Evolutionary conservation across 148 eudicot genomes (phyloP), one percentile per base, ranked within the genome.

Genomic region (Cornus florida): DNA sequence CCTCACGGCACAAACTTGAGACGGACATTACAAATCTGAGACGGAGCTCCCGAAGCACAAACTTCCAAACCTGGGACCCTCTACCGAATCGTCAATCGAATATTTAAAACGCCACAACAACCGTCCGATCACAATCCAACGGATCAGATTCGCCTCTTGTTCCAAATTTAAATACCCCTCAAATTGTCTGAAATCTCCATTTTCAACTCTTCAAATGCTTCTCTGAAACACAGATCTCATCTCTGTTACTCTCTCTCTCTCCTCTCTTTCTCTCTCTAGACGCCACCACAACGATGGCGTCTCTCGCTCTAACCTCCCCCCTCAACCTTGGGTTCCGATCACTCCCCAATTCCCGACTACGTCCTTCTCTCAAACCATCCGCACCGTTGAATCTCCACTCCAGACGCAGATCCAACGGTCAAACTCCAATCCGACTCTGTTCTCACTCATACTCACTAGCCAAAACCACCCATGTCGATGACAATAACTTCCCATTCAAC

Each of bases 251-350:
- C n/a, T n/a, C n/a, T n/a, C n/a, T n/a, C n/a, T 8, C 57, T 74
- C 67, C 76, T 8, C 67, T 11, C 19, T 19, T 5, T n/a, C 67
- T 69, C 75, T 39, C 60, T 10, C 70, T 59, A 46, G 43, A 74
- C 12, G 67, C 76, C 78, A 17, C 71, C 75, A 62, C 83, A 80
- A 53, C 64, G 79, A 92, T 92, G 97, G 92, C 98, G 85, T 90
- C 98, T 38, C 72, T 90, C 4, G 84, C 94, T 50, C 82, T 92
- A 62, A 81, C 87, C 75, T 69, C 87, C 68, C 68, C 92, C 7
- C 62, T 83, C 23, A 86, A 91, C 78, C 86, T 83, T 69, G 83
- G 86, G 64, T 83, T 80, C 79, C 81, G 78, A 50, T 81, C 91
- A 23, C 71, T 70, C 79, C 75, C 85, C 69, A 24, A 78, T 2